Conservation (phyloP, 2,329 filamentous ascomycete genomes). For the Aureobasidium sp. region DNA sequence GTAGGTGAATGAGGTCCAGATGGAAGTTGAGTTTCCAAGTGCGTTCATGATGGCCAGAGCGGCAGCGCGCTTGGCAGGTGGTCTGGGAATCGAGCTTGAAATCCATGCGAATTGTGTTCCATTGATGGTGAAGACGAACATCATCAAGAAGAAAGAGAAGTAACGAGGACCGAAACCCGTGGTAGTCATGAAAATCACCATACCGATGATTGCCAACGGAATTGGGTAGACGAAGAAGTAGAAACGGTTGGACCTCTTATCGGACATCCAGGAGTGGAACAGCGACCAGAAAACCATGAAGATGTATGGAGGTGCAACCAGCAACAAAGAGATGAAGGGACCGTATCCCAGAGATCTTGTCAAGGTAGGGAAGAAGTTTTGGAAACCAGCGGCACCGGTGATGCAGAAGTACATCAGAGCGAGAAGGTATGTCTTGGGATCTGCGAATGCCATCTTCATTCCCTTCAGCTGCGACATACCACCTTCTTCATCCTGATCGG, state of each 20-base stretch:
- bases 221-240: conserved; percentile 47
- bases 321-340: conserved; percentile 40
- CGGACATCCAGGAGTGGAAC: conserved; percentile 36
- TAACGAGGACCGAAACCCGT: conserved; percentile 45
- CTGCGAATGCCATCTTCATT: conserved; percentile 42
- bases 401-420: conserved; percentile 41
- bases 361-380: conserved; percentile 49
- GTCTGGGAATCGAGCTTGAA: conserved; percentile 63
- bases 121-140: conserved; percentile 48
- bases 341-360: conserved; percentile 37
- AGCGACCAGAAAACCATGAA: conserved; percentile 44
- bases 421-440: conserved; percentile 42
- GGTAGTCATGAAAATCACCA: conserved; percentile 47
- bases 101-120: conserved; percentile 66
- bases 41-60: conserved; percentile 70
- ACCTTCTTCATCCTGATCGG: conserved; percentile 40
- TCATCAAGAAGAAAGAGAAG: conserved; percentile 47
- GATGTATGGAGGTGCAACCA: conserved; percentile 45
- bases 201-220: conserved; percentile 42
- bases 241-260: conserved; percentile 39
- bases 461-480: conserved; percentile 41
- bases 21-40: conserved; percentile 58
- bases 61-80: conserved; percentile 64
- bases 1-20: conserved; percentile 44
- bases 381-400: conserved; percentile 42